Evolutionary conservation across 1,139 yeast genomes (phyloP).

Genomic region (Hansenula lynferdii): DNA sequence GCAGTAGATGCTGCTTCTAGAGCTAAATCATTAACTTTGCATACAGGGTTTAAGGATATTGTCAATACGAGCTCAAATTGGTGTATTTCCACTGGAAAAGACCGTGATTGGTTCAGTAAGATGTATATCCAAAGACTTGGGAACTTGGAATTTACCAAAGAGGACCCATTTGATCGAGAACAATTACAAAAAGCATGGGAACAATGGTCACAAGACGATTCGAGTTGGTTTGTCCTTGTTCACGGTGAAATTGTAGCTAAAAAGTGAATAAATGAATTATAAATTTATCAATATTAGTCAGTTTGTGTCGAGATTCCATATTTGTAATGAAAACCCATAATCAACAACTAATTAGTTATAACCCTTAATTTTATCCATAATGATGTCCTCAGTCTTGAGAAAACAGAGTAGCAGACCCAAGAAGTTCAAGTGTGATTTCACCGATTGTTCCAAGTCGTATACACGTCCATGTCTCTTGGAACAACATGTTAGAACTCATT

Average conservation of each 20-base stretch:
- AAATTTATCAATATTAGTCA: too few species aligned
- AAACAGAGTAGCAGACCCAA: slow-evolving; percentile 26
- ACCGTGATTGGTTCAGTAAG: not conserved
- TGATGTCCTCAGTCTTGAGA: not conserved
- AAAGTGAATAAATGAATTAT: too few species aligned
- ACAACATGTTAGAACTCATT: slow-evolving; percentile 75
- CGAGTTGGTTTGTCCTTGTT: not conserved
- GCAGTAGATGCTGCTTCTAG: not conserved
- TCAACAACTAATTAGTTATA: too few species aligned
- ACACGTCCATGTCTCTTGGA: slow-evolving; percentile 44
- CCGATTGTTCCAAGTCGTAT: slow-evolving; percentile 40
- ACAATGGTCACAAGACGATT: not conserved
- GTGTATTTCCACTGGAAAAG: not conserved
- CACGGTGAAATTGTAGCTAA: slow-evolving; percentile 1
- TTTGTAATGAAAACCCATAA: too few species aligned
- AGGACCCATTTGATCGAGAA: not conserved
- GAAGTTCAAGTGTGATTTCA: slow-evolving; percentile 32
- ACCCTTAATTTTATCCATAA: not conserved
- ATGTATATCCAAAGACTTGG: not conserved
- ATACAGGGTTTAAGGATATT: not conserved
- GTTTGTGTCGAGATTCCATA: too few species aligned
- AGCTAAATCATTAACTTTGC: not conserved
- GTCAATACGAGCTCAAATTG: not conserved
- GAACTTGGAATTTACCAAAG: not conserved
- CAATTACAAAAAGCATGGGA: not conserved